Percentiles rank a stretch among this genome's conserved stretches.
phyloP scores from a whole-genome alignment of 768 basidiomycete genomes.

The Pleurotus salmoneostramineus region DNA sequence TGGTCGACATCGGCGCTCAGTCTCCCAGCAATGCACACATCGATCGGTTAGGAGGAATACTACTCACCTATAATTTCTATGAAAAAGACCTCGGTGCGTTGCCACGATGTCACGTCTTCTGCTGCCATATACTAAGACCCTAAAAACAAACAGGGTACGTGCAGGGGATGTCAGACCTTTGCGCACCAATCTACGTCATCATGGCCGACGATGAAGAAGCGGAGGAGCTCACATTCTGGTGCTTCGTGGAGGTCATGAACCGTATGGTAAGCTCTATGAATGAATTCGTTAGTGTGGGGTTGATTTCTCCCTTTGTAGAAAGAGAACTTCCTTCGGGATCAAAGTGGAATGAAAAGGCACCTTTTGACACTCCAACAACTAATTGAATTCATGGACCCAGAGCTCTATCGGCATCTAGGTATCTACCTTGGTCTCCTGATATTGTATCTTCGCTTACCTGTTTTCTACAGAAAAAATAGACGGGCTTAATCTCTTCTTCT shows the following conservation, averaged over 20 bases:
- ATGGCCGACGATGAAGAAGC: constrained; percentile 60
- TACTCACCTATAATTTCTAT: constrained; percentile 89
- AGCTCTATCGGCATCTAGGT: constrained; percentile 90
- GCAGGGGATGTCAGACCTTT: constrained; percentile 98
- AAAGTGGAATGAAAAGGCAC: constrained; percentile 97
- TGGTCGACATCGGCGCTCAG: constrained; percentile 77
- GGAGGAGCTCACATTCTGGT: constrained; percentile 93
- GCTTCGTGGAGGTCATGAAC: constrained; percentile 92
- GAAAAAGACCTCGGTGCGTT: constrained; percentile 81
- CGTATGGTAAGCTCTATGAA: constrained; percentile 66
- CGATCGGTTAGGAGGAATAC: constrained; percentile 77
- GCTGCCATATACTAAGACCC: neutral
- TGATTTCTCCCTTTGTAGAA: constrained; percentile 46
- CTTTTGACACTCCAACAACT: constrained; percentile 85
- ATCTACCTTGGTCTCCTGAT: constrained; percentile 2
- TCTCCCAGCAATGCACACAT: constrained; percentile 90
- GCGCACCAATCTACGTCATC: constrained; percentile 90
- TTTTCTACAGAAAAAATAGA: constrained; percentile 71
- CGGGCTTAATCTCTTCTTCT: constrained; percentile 93
- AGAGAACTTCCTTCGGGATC: constrained; percentile 92
- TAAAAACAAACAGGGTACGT: constrained; percentile 67
- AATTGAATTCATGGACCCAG: constrained; percentile 92
- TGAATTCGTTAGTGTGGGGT: too few species aligned
- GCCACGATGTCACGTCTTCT: constrained; percentile 9
- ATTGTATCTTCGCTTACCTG: neutral